Percentiles rank a stretch among this genome's conserved stretches.
Evolutionary conservation across 164 flowering plant genomes (phyloP).

Genomic region (Paratinospora sagittata): DNA sequence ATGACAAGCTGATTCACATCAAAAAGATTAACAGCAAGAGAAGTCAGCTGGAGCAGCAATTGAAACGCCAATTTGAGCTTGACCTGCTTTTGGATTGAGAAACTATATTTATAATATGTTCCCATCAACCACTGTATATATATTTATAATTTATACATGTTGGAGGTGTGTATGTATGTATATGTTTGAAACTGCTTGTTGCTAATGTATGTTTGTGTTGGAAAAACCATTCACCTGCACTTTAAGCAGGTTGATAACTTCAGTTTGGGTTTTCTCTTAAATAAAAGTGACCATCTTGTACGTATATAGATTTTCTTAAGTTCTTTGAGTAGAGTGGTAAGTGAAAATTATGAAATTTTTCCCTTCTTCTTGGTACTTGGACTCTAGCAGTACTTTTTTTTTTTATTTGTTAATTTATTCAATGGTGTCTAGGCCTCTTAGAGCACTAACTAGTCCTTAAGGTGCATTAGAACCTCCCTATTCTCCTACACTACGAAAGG

Average conservation of each 20-base stretch:
- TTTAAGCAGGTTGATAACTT: background rate
- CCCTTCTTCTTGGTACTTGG: too few species aligned
- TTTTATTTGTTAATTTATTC: too few species aligned
- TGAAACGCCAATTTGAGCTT: slow-evolving; percentile 4
- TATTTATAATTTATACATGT: background rate
- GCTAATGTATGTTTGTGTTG: background rate
- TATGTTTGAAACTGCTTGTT: background rate
- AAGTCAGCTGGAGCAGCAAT: background rate
- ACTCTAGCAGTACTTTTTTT: too few species aligned
- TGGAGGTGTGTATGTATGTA: background rate
- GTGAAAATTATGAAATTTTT: too few species aligned
- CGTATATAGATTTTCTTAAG: too few species aligned
- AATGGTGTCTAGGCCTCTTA: too few species aligned
- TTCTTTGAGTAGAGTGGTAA: too few species aligned
- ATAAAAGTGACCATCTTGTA: too few species aligned
- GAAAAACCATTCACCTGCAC: background rate
- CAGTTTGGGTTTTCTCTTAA: background rate
- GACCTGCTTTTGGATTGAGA: slow-evolving; percentile 13
- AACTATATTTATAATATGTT: background rate
- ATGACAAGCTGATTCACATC: slow-evolving; percentile 59
- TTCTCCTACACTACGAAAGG: too few species aligned
- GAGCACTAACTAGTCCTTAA: too few species aligned
- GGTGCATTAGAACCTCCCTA: too few species aligned
- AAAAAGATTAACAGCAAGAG: slow-evolving; percentile 30
- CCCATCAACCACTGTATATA: background rate